Conservation (phyloP, 495 filamentous ascomycete genomes). For the Penicillium ochrochloron region DNA sequence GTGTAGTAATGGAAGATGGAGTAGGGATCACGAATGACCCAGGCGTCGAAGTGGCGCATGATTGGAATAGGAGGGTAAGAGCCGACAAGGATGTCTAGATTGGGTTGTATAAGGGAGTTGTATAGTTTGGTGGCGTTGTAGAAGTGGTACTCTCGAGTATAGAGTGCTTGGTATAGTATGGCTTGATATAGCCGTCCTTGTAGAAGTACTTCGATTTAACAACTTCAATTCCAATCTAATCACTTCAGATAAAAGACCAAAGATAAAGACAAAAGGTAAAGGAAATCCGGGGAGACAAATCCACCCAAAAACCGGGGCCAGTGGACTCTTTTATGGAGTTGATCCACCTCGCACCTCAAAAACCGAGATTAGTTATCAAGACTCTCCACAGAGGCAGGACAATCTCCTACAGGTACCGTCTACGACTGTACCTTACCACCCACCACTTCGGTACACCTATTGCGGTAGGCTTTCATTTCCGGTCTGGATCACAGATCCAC, state of each 20-base stretch:
- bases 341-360: conserved; percentile 1
- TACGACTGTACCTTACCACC: background rate
- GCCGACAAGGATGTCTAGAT: background rate
- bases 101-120: background rate
- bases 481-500: background rate
- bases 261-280: background rate
- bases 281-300: conserved; percentile 14
- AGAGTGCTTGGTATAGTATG: background rate
- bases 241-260: background rate
- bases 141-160: background rate
- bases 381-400: background rate
- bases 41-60: conserved; percentile 54
- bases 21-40: conserved; percentile 52
- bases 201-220: background rate
- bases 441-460: too few relatives aligned
- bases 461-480: background rate
- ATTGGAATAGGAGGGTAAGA: background rate
- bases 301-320: conserved; percentile 18
- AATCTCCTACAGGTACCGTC: background rate
- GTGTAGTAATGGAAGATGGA: conserved; percentile 53
- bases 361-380: background rate
- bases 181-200: background rate
- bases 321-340: conserved; percentile 19
- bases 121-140: background rate
- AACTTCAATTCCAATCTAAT: background rate